Conservation (phyloP, 2,329 filamentous ascomycete genomes). For the Talaromyces amestolkiae region DNA sequence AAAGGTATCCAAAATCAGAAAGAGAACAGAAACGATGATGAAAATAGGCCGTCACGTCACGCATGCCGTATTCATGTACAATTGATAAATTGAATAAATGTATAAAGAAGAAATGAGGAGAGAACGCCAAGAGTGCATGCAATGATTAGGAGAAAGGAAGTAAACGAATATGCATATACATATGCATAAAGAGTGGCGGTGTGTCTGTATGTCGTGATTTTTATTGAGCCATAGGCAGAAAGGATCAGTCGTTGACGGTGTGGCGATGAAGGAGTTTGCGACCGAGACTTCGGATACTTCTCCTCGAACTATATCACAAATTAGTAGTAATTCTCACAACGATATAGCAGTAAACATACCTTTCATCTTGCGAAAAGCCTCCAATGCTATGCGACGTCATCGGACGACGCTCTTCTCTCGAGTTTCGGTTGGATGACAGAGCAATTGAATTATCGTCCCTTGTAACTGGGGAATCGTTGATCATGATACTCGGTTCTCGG, state of each 20-base stretch:
- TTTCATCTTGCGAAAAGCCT: slow-evolving; percentile 30
- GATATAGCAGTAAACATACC: slow-evolving; percentile 25
- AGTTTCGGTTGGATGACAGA: slow-evolving; percentile 26
- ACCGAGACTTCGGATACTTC: slow-evolving; percentile 36
- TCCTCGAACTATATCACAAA: slow-evolving; percentile 27
- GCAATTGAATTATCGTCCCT: slow-evolving; percentile 23
- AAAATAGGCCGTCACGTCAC: background rate
- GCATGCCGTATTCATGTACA: background rate
- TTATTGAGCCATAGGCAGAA: background rate
- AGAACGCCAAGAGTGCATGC: background rate
- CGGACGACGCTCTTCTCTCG: slow-evolving; percentile 29
- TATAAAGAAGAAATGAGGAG: background rate
- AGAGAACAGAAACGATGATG: background rate
- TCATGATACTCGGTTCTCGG: slow-evolving; percentile 25
- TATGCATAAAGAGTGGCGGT: background rate
- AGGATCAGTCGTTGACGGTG: slow-evolving; percentile 5
- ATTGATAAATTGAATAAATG: background rate
- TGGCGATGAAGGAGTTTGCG: slow-evolving; percentile 33
- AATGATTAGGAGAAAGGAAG: background rate
- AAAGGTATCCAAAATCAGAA: background rate
- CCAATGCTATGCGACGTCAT: slow-evolving; percentile 22
- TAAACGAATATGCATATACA: background rate
- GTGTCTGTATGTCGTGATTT: background rate
- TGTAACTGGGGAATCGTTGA: slow-evolving; percentile 33
- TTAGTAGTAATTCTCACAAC: background rate